Base-by-base conservation (phyloP, 148 eudicot species). In the Rhododendron simsii region DNA sequence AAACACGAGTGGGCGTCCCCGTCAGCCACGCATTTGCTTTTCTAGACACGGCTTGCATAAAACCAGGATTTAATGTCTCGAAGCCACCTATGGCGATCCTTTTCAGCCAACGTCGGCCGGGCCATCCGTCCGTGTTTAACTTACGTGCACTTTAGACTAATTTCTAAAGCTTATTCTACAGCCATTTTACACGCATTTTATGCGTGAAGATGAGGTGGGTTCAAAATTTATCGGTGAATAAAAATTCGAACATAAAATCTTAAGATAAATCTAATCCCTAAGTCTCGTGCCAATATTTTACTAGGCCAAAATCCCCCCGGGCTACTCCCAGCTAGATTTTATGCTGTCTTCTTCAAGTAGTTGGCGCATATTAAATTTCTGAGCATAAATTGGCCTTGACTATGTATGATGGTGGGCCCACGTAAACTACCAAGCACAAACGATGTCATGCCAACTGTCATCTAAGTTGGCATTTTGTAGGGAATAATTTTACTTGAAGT, bases 121-220 rank as follows among this genome's bases (percentile, higher is more conserved):
- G 50, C 55, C 55, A 4, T 16, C 55, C 16, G 13, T 51, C 55
- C 16, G 53, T 12, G 15, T 39, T 39, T 39, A 39, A 5, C 41
- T 39, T 4, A 4, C 0, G 0, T 0, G 6, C 41, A 39, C 0
- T 0, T 39, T 4, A 39, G 41, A 39, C 0, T 39, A 39, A 39
- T 4, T 39, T 39, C 0, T 39, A 39, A 39, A 39, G 5, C 5
- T 39, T 39, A 39, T 39, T 39, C 0, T 5, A 39, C 41, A 39
- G 5, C 5, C 41, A 39, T 39, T 39, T 39, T 0, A 39, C 44
- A 41, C 45, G 8, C 7, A 39, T 39, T 0, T 51, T 51, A 0
- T 0, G 0, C 15, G 1, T 13, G 16, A 2, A 13, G 2, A 51
- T 0, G 1, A 51, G 4, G 15, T 51, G 16, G 0, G 16, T 13